Evolutionary conservation across 2,329 filamentous ascomycete genomes (phyloP).

Genomic region (Pseudocercospora eumusae): DNA sequence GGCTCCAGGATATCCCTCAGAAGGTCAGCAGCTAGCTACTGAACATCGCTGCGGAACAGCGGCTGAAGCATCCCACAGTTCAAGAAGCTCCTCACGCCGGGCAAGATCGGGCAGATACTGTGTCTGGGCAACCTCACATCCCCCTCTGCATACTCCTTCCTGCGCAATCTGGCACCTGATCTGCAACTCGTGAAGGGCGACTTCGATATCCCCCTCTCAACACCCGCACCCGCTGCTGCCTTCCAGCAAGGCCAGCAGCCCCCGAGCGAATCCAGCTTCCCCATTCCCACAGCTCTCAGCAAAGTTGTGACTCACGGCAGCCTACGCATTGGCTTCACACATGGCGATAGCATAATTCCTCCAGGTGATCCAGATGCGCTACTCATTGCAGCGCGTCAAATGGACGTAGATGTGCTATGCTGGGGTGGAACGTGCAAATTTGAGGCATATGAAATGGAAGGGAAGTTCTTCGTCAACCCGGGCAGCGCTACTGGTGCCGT

Average conservation of each 20-base stretch:
- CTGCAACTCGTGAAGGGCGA: constrained; percentile 71
- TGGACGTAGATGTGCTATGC: constrained; percentile 69
- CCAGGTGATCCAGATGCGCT: constrained; percentile 66
- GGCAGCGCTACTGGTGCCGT: constrained; percentile 68
- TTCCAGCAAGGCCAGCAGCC: constrained; percentile 22
- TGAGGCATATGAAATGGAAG: constrained; percentile 71
- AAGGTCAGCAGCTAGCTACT: constrained; percentile 61
- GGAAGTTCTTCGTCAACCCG: constrained; percentile 71
- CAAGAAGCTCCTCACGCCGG: constrained; percentile 60
- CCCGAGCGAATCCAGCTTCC: constrained; percentile 28
- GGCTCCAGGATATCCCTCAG: constrained; percentile 70
- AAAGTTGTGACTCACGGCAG: constrained; percentile 71
- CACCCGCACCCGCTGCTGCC: constrained; percentile 22
- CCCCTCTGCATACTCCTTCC: constrained; percentile 59
- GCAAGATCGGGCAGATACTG: constrained; percentile 60
- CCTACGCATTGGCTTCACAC: constrained; percentile 69
- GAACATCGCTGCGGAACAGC: not conserved
- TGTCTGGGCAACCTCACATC: constrained; percentile 61
- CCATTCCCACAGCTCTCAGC: constrained; percentile 55
- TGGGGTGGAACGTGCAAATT: constrained; percentile 72
- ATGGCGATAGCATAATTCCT: constrained; percentile 71
- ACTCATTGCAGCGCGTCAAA: constrained; percentile 67
- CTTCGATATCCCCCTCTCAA: constrained; percentile 66
- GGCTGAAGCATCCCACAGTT: constrained; percentile 39
- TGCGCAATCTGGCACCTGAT: constrained; percentile 59